phyloP scores from a whole-genome alignment of 495 filamentous ascomycete genomes.

The Xylaria flabelliformis region DNA sequence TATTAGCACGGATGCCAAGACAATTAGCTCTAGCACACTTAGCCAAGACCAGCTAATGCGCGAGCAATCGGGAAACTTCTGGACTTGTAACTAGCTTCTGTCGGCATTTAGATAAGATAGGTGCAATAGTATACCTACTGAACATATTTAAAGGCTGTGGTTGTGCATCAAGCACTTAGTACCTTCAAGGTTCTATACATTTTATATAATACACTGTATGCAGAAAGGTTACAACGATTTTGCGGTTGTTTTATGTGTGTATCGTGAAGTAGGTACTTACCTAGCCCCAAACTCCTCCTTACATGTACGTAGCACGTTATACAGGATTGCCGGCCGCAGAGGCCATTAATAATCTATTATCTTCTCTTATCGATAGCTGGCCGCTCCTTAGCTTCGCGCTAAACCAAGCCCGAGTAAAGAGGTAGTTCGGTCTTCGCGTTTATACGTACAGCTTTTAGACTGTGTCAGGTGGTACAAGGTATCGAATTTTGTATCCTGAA shows the following conservation, averaged over 20 bases:
- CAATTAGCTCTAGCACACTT: constrained; percentile 23
- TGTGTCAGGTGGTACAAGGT: background rate
- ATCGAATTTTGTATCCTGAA: background rate
- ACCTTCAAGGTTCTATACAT: too few relatives aligned
- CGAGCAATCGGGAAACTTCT: constrained; percentile 44
- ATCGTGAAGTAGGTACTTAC: too few relatives aligned
- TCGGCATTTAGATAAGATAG: constrained; percentile 27
- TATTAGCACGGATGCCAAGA: constrained; percentile 19
- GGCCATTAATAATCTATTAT: background rate
- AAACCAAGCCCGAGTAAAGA: constrained; percentile 11
- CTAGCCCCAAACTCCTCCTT: too few relatives aligned
- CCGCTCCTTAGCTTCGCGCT: constrained; percentile 7
- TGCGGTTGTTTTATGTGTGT: background rate
- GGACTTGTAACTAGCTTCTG: constrained; percentile 26
- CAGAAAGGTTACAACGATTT: background rate
- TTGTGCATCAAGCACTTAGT: too few relatives aligned
- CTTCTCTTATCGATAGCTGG: background rate
- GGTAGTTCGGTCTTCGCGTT: constrained; percentile 4
- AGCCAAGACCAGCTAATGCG: constrained; percentile 29
- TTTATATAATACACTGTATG: background rate
- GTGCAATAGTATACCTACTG: too few relatives aligned
- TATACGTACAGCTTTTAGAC: background rate
- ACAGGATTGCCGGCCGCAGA: too few relatives aligned
- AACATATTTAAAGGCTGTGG: too few relatives aligned
- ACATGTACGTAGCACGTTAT: too few relatives aligned